Conservation (phyloP, 768 basidiomycete species). For the Lentinula lateritia region DNA sequence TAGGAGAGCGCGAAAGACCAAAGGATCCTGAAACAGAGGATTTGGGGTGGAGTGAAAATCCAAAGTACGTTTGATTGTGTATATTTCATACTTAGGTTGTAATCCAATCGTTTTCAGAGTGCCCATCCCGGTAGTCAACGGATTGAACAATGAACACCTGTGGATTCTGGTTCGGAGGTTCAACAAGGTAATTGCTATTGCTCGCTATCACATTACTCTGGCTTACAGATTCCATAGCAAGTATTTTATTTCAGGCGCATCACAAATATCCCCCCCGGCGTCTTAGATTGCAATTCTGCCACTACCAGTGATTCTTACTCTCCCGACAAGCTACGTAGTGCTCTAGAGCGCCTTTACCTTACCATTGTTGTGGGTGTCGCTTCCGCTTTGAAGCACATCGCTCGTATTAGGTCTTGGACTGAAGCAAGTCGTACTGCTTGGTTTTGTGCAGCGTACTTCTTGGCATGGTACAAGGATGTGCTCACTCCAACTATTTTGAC, state of each 20-base stretch:
- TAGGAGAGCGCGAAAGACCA: neutral
- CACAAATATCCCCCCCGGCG: conserved; percentile 19
- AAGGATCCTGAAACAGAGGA: neutral
- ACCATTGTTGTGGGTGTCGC: conserved; percentile 22
- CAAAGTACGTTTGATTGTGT: neutral
- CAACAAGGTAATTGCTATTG: conserved; percentile 27
- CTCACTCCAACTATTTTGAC: conserved; percentile 26
- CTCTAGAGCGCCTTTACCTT: conserved; percentile 34
- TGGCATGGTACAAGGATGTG: conserved; percentile 30
- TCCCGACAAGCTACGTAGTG: conserved; percentile 35
- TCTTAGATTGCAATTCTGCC: conserved; percentile 32
- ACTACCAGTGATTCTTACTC: conserved; percentile 32
- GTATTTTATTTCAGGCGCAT: conserved; percentile 30
- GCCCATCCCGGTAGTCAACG: conserved; percentile 23
- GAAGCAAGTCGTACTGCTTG: conserved; percentile 26
- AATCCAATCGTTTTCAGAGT: conserved; percentile 3
- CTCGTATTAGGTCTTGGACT: conserved; percentile 33
- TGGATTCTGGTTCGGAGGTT: conserved; percentile 32
- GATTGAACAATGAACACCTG: conserved; percentile 33
- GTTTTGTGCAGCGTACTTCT: conserved; percentile 27
- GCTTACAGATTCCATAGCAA: conserved; percentile 21
- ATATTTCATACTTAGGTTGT: neutral
- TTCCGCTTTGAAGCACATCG: conserved; percentile 27
- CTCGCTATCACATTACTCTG: too few relatives aligned
- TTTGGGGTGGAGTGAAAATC: neutral